Evolutionary conservation across 202 grass and related monocot genomes (phyloP).

Genomic region (Cymbopogon flexuosus): DNA sequence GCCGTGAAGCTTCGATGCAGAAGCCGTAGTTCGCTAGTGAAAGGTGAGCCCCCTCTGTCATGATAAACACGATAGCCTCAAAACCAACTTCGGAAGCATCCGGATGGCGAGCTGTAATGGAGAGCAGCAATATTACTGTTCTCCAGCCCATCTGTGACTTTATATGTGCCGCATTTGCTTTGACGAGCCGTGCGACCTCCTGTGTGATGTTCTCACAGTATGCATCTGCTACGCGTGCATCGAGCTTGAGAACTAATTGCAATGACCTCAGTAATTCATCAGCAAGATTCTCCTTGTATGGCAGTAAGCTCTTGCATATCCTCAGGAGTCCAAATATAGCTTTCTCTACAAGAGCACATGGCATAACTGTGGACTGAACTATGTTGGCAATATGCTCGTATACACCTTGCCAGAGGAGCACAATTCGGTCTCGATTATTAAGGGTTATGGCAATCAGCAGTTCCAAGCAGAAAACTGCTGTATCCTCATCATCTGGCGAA

Average conservation of each 20-base stretch:
- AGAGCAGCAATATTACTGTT: conserved; percentile 79
- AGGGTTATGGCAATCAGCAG: conserved; percentile 94
- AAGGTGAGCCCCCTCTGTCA: conserved; percentile 81
- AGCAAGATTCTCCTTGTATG: conserved; percentile 96
- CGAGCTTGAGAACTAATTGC: conserved; percentile 89
- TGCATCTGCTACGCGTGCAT: conserved; percentile 89
- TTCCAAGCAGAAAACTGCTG: conserved; percentile 97
- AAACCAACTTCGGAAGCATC: conserved; percentile 92
- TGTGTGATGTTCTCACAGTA: conserved; percentile 96
- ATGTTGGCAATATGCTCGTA: conserved; percentile 98
- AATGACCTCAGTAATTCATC: conserved; percentile 89
- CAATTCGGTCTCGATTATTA: conserved; percentile 92
- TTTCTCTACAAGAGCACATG: conserved; percentile 90
- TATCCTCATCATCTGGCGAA: conserved; percentile 93
- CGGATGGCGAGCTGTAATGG: conserved; percentile 86
- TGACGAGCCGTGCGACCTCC: conserved; percentile 80
- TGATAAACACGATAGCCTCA: conserved; percentile 80
- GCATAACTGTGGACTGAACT: conserved; percentile 92
- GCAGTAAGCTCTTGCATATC: conserved; percentile 92
- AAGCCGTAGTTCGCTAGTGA: conserved; percentile 69
- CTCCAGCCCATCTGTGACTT: conserved; percentile 96
- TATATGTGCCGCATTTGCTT: conserved; percentile 81
- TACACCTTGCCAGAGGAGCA: conserved; percentile 93
- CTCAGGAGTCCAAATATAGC: conserved; percentile 95
- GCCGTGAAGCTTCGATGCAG: conserved; percentile 80